phyloP scores from a whole-genome alignment of 2,329 filamentous ascomycete genomes.

The Coniochaeta sp. region DNA sequence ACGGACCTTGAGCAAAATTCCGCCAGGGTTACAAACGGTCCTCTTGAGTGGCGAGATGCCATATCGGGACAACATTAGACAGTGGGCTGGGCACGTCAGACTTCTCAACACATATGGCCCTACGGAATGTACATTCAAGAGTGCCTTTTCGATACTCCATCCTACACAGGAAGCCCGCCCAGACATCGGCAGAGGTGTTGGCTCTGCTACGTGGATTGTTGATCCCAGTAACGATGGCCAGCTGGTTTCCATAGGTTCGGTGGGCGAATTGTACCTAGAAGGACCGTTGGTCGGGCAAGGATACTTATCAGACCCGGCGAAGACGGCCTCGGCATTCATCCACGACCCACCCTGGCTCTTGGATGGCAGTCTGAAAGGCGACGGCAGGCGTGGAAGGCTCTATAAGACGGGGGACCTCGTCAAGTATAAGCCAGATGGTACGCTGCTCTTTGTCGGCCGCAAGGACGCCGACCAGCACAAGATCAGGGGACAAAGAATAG shows the following conservation, averaged over 20 bases:
- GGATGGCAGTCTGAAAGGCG: too few relatives aligned
- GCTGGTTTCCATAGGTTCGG: conserved; percentile 9
- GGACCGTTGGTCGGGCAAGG: conserved; percentile 28
- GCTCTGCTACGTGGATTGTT: conserved; percentile 18
- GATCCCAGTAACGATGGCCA: conserved; percentile 15
- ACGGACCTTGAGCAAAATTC: too few relatives aligned
- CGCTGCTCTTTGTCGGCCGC: conserved; percentile 19
- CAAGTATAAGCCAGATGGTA: conserved; percentile 24
- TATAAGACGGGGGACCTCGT: conserved; percentile 36
- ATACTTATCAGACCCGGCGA: conserved; percentile 36
- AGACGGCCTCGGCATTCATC: conserved; percentile 20
- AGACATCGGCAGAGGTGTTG: conserved; percentile 11
- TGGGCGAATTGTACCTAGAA: conserved; percentile 14
- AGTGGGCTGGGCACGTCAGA: neutral
- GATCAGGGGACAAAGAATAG: conserved; percentile 43
- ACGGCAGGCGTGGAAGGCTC: conserved; percentile 60
- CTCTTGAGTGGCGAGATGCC: neutral
- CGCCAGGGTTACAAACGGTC: too few relatives aligned
- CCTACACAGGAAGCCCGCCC: neutral
- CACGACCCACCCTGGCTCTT: conserved; percentile 3
- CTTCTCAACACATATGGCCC: neutral
- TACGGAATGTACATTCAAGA: neutral
- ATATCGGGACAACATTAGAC: neutral
- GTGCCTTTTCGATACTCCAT: neutral
- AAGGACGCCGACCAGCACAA: conserved; percentile 49